These are phyloP conservation scores for Salix purpurea DNA, from an alignment of 345 rosid genomes.

Conservation along the genomic window DNA sequence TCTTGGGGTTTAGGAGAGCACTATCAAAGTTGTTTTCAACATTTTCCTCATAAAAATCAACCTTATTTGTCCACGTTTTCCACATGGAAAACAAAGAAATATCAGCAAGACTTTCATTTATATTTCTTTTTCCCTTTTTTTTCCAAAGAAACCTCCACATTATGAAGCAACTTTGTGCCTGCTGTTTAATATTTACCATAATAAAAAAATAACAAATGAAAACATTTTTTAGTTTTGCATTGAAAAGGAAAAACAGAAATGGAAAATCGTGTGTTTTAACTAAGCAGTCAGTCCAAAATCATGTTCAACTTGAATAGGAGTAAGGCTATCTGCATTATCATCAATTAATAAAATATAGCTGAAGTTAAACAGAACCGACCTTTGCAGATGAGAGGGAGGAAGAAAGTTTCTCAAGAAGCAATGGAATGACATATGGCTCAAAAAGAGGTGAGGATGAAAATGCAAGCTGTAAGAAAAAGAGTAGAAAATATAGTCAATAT, in stretches of 20 bases:
- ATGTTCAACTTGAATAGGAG: not conserved
- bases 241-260: not conserved
- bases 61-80: too few relatives aligned
- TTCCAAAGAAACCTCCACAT: too few relatives aligned
- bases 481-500: not conserved
- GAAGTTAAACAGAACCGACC: constrained; percentile 38
- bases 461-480: constrained; percentile 46
- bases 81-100: too few relatives aligned
- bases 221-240: too few relatives aligned
- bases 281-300: not conserved
- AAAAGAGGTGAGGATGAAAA: constrained; percentile 77
- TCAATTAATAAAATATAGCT: not conserved
- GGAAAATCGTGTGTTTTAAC: constrained; percentile 5
- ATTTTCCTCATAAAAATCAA: too few relatives aligned
- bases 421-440: constrained; percentile 81
- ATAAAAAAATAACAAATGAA: too few relatives aligned
- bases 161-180: too few relatives aligned
- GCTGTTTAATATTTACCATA: too few relatives aligned
- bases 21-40: too few relatives aligned
- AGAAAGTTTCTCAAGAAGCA: constrained; percentile 90
- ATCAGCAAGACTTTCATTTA: too few relatives aligned
- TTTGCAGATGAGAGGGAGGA: constrained; percentile 79
- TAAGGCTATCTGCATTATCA: not conserved
- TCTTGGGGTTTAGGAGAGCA: too few relatives aligned
- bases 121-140: too few relatives aligned